These are phyloP conservation scores for Aureobasidium mangrovei DNA, from an alignment of 2,329 filamentous ascomycete genomes.

Conservation along the genomic window DNA sequence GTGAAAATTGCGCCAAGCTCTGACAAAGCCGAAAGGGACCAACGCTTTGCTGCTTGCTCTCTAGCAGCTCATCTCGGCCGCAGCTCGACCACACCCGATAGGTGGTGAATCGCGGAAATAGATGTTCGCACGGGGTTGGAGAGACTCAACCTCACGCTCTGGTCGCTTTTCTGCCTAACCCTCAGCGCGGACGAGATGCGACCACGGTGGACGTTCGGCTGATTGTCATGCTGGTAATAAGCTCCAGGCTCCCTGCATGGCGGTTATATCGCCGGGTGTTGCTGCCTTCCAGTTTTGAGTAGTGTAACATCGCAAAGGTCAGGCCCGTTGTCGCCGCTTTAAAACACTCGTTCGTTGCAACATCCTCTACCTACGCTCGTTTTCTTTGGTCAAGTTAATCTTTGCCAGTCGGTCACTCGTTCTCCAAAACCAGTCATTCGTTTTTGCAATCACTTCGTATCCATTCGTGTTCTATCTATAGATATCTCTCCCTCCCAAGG, in stretches of 20 bases:
- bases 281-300: constrained; percentile 3
- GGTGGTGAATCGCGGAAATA: background rate
- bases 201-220: constrained; percentile 6
- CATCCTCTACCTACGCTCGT: constrained; percentile 5
- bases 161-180: background rate
- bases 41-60: constrained; percentile 4
- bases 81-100: background rate
- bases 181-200: background rate
- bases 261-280: background rate
- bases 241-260: constrained; percentile 7
- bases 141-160: background rate
- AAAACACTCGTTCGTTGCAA: constrained; percentile 5
- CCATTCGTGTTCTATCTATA: background rate
- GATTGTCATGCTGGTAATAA: constrained; percentile 6
- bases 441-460: constrained; percentile 13
- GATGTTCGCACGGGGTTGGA: background rate
- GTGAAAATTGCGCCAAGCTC: constrained; percentile 1
- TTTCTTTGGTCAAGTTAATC: background rate
- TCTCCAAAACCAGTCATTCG: constrained; percentile 19
- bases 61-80: constrained; percentile 11
- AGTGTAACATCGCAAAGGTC: constrained; percentile 2
- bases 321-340: constrained; percentile 1
- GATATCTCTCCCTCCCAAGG: background rate
- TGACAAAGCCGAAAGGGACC: background rate
- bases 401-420: constrained; percentile 4